Conservation (phyloP, 306 rosid species). For the Glycine latifolia region DNA sequence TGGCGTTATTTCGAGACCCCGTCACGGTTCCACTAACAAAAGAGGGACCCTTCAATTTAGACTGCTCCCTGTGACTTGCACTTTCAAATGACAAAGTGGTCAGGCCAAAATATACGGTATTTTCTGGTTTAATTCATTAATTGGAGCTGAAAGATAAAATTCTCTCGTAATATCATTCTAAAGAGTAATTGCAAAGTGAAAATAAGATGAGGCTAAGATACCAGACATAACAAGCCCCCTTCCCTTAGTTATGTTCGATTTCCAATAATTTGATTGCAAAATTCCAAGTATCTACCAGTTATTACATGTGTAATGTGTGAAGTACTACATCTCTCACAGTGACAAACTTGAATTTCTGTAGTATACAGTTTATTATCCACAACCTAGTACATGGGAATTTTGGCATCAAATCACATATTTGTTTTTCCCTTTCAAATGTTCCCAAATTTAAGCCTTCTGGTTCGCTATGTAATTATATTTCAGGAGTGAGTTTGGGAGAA, state of each 20-base stretch:
- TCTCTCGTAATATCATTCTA: not conserved
- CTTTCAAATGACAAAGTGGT: constrained; percentile 24
- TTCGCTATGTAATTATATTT: not conserved
- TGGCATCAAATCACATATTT: not conserved
- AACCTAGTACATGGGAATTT: not conserved
- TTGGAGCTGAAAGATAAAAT: not conserved
- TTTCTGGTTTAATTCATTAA: constrained; percentile 3
- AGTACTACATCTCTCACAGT: not conserved
- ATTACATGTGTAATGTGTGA: not conserved
- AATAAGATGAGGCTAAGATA: not conserved
- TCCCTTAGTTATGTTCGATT: not conserved
- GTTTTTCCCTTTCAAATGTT: not conserved
- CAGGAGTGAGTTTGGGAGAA: constrained; percentile 92
- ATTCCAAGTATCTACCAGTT: not conserved
- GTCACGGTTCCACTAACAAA: constrained; percentile 36
- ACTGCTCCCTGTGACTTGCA: constrained; percentile 28
- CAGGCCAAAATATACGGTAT: not conserved
- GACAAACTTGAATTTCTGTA: not conserved
- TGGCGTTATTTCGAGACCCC: constrained; percentile 28
- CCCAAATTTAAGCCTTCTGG: constrained; percentile 7
- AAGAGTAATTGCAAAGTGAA: constrained; percentile 1
- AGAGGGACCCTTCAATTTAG: constrained; percentile 27
- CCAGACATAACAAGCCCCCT: not conserved
- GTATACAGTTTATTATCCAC: not conserved
- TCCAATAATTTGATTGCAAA: not conserved